These are phyloP conservation scores for Nakaseomyces delphensis DNA, from an alignment of 1,139 yeast species.

Conservation along the genomic window DNA sequence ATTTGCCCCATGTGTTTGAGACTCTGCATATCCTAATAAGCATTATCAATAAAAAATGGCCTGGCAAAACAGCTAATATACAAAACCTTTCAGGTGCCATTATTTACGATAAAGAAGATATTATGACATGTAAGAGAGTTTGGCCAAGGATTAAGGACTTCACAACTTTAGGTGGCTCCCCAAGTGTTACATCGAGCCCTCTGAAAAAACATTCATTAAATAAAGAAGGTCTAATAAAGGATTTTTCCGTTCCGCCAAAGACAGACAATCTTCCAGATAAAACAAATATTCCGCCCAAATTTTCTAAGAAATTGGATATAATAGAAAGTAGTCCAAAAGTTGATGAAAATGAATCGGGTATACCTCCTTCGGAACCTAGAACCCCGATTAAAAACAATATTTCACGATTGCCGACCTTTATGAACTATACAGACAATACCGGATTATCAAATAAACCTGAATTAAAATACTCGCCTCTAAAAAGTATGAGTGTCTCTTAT, in stretches of 20 bases:
- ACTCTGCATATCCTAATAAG: constrained; percentile 82
- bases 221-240: constrained; percentile 19
- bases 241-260: constrained; percentile 14
- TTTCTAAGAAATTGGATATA: background rate
- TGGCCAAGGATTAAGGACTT: constrained; percentile 55
- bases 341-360: background rate
- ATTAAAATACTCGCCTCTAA: constrained; percentile 25
- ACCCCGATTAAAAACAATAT: background rate
- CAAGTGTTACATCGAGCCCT: constrained; percentile 12
- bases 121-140: constrained; percentile 52
- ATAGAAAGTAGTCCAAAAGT: background rate
- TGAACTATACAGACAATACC: background rate
- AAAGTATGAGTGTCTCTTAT: constrained; percentile 24
- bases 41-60: constrained; percentile 45
- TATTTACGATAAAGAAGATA: constrained; percentile 58
- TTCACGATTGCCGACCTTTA: background rate
- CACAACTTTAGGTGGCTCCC: constrained; percentile 30
- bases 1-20: constrained; percentile 88
- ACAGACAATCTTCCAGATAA: background rate
- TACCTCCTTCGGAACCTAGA: background rate
- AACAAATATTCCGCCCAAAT: background rate
- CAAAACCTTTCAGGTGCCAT: constrained; percentile 55
- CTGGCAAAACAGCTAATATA: constrained; percentile 47
- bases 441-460: constrained; percentile 14
- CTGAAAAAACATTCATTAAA: constrained; percentile 3